Percentiles rank a stretch among this genome's conserved stretches.
Conservation (phyloP, 1,284 basidiomycete species). For the Caloboletus firmus region DNA sequence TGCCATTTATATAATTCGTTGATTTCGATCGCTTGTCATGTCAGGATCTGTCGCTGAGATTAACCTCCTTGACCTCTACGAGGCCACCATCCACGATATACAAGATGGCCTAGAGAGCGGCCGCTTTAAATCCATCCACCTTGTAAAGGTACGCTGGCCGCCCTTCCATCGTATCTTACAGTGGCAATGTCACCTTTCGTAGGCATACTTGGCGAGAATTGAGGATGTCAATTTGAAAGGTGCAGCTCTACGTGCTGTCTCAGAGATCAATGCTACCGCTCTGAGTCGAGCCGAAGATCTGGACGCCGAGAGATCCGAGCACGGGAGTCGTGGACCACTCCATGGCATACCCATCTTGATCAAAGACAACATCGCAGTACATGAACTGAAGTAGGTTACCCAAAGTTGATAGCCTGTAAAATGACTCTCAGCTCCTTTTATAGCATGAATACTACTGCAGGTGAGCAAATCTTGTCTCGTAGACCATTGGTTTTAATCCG, state of each 20-base stretch:
- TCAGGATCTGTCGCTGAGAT: neutral
- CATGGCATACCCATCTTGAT: slow-evolving; percentile 74
- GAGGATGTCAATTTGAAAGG: slow-evolving; percentile 71
- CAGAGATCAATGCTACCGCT: slow-evolving; percentile 61
- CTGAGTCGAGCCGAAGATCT: slow-evolving; percentile 51
- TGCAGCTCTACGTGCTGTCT: slow-evolving; percentile 57
- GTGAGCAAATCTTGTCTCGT: slow-evolving; percentile 6
- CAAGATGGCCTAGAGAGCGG: slow-evolving; percentile 25
- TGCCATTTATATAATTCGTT: neutral
- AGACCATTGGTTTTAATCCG: neutral
- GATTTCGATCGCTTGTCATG: slow-evolving; percentile 1
- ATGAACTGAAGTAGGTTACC: slow-evolving; percentile 42
- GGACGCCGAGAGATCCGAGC: slow-evolving; percentile 51
- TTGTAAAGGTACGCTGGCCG: slow-evolving; percentile 21
- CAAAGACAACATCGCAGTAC: slow-evolving; percentile 32
- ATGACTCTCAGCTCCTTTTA: neutral
- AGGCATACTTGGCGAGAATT: slow-evolving; percentile 72
- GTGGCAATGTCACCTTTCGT: neutral
- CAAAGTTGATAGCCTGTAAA: neutral
- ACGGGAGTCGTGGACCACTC: slow-evolving; percentile 50
- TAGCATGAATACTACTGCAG: slow-evolving; percentile 65
- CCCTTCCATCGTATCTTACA: neutral
- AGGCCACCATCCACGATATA: slow-evolving; percentile 32
- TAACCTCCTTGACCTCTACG: slow-evolving; percentile 31
- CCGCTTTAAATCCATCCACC: slow-evolving; percentile 24